Conservation (phyloP, 2,329 filamentous ascomycete species). For the Raffaelea ambrosiae region DNA sequence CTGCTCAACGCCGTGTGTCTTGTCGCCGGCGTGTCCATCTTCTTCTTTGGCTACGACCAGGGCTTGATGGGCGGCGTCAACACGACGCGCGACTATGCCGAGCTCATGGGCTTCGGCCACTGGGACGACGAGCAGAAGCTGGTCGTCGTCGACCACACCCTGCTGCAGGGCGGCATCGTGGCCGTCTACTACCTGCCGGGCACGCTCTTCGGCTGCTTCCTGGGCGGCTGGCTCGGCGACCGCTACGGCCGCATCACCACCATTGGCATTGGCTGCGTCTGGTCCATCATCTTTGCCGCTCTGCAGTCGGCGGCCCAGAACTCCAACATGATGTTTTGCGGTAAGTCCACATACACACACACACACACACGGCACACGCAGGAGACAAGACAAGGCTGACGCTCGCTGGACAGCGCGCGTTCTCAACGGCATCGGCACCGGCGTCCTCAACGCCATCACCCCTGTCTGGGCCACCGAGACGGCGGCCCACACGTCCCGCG, state of each 20-base stretch:
- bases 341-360: too few species aligned
- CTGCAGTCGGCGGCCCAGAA: conserved; percentile 61
- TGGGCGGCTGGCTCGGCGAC: conserved; percentile 52
- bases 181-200: conserved; percentile 42
- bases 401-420: neutral
- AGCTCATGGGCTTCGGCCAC: conserved; percentile 56
- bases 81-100: conserved; percentile 54
- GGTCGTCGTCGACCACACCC: conserved; percentile 48
- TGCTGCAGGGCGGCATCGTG: conserved; percentile 53
- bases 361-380: too few species aligned
- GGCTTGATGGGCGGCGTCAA: conserved; percentile 58
- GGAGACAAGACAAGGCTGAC: too few species aligned
- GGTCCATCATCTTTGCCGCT: conserved; percentile 51
- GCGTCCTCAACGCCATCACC: conserved; percentile 61
- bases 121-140: conserved; percentile 35
- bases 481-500: conserved; percentile 57
- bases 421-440: conserved; percentile 58
- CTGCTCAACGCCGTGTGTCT: conserved; percentile 55
- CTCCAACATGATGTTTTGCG: conserved; percentile 61
- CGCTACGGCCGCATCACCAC: conserved; percentile 53
- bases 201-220: conserved; percentile 49
- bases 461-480: conserved; percentile 67
- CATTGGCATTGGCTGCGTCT: conserved; percentile 49
- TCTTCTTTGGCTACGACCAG: conserved; percentile 57
- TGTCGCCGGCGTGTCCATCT: conserved; percentile 56